phyloP scores from a whole-genome alignment of 768 basidiomycete species.

The Lactarius tabidus region DNA sequence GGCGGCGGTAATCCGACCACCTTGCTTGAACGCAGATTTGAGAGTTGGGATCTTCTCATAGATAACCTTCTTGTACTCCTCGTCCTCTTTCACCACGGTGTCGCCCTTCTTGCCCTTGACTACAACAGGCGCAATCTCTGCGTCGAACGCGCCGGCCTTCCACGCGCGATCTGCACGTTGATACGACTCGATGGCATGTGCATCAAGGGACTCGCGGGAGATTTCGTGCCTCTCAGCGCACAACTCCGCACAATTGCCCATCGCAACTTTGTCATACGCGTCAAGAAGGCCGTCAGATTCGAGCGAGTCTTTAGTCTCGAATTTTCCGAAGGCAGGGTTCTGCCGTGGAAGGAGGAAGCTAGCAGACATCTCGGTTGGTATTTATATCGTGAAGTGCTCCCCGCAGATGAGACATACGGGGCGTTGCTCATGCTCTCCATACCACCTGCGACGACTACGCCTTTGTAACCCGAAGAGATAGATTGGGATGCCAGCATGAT shows the following conservation, averaged over 20 bases:
- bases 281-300: constrained; percentile 94
- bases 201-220: constrained; percentile 82
- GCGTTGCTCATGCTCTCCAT: constrained; percentile 99
- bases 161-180: constrained; percentile 89
- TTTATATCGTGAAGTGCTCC: not conserved
- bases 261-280: constrained; percentile 95
- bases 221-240: constrained; percentile 80
- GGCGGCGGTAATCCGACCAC: constrained; percentile 90
- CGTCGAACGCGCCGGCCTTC: constrained; percentile 77
- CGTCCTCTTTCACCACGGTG: constrained; percentile 85
- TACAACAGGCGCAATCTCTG: constrained; percentile 85
- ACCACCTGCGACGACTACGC: constrained; percentile 88
- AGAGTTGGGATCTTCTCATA: constrained; percentile 91
- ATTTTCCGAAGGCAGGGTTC: constrained; percentile 84
- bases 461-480: constrained; percentile 82
- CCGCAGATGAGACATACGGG: constrained; percentile 63
- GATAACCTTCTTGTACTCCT: constrained; percentile 96
- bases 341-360: constrained; percentile 81
- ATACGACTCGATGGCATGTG: constrained; percentile 93
- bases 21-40: constrained; percentile 84
- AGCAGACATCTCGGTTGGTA: constrained; percentile 13
- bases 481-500: constrained; percentile 92
- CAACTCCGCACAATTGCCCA: constrained; percentile 95
- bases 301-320: constrained; percentile 81
- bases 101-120: constrained; percentile 95